Evolutionary conservation across 2,329 filamentous ascomycete species (phyloP), one percentile per base, ranked within the genome.

Genomic region (Fusarium xylarioides): DNA sequence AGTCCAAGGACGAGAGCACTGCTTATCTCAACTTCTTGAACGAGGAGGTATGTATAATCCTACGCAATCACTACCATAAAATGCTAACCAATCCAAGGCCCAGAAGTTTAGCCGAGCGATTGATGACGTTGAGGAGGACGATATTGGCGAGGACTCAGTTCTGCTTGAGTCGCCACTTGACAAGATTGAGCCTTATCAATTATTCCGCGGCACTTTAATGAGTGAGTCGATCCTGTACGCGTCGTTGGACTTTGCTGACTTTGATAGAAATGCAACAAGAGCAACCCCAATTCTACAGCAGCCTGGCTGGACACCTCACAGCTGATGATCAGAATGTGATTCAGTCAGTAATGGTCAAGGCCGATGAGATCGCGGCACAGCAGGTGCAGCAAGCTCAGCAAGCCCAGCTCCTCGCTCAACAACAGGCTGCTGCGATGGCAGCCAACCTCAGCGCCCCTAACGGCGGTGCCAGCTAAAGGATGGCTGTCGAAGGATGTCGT

Each of bases 11-110:
- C 77, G 95, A 98, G 83, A 96, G 94, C 81, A 92, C 93, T 30
- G 94, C 95, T 11, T 99, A 99, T 81, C 89, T 99, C 52, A 95
- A 98, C 75, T 99, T 99, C 85, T 84, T 99, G 34, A 97, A 95
- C 77, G 93, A 97, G 81, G 95, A 98, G 86, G 92, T 91, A 80
- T 81, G 86, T 78, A 38, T 10, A 18, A 15, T 30, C 18, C 1
- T 30, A 18, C 49, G 10, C 50, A n/a, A 43, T 15, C 52, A 42
- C 42, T 52, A 18, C 10, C 38, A 10, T 28, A 21, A 11, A n/a
- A 43, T 35, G 46, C 78, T 82, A 67, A 82, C 66, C 7, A n/a
- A 32, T 21, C n/a, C 7, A 7, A 94, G 91, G 94, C 95, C 18
- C 91, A 94, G 77, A 97, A 96, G 81, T 95, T 96, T 81, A 91